These are phyloP conservation scores for Hibiscus tridactylites DNA, from an alignment of 345 rosid species.

Conservation along the genomic window DNA sequence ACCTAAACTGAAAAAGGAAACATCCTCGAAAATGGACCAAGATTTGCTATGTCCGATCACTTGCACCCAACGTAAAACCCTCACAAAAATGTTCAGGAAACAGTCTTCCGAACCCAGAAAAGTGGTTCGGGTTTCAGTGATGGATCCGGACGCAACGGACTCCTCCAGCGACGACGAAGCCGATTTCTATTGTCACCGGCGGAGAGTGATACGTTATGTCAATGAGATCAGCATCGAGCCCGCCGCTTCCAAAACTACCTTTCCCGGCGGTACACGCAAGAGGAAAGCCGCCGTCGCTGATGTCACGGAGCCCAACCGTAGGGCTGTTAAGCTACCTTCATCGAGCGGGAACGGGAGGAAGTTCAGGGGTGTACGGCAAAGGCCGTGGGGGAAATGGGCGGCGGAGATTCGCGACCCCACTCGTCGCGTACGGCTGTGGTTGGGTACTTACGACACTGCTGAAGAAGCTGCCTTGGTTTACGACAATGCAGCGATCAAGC, in stretches of 20 bases:
- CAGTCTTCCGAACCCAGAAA: conserved; percentile 12
- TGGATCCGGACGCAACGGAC: conserved; percentile 82
- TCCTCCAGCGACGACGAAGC: conserved; percentile 77
- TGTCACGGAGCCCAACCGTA: background rate
- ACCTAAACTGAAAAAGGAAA: too few species aligned
- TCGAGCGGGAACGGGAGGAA: conserved; percentile 26
- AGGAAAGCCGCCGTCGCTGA: conserved; percentile 16
- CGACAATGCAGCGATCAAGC: conserved; percentile 79
- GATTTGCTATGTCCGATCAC: conserved; percentile 49
- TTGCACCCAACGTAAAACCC: conserved; percentile 50
- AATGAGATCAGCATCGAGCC: conserved; percentile 64
- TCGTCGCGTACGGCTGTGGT: conserved; percentile 66
- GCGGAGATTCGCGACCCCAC: conserved; percentile 95
- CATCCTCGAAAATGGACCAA: conserved; percentile 24
- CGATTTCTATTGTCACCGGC: conserved; percentile 27
- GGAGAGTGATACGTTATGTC: conserved; percentile 60
- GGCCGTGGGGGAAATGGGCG: conserved; percentile 99
- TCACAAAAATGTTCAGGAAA: conserved; percentile 41
- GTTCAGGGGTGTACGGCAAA: conserved; percentile 78
- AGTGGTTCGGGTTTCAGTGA: conserved; percentile 46
- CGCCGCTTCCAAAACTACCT: background rate
- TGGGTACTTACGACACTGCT: conserved; percentile 80
- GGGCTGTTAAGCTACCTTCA: conserved; percentile 20
- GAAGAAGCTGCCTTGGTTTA: conserved; percentile 93
- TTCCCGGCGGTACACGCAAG: conserved; percentile 17